Evolutionary conservation across 441 rosid species (phyloP).

Genomic region (Pelargonium citronellum): DNA sequence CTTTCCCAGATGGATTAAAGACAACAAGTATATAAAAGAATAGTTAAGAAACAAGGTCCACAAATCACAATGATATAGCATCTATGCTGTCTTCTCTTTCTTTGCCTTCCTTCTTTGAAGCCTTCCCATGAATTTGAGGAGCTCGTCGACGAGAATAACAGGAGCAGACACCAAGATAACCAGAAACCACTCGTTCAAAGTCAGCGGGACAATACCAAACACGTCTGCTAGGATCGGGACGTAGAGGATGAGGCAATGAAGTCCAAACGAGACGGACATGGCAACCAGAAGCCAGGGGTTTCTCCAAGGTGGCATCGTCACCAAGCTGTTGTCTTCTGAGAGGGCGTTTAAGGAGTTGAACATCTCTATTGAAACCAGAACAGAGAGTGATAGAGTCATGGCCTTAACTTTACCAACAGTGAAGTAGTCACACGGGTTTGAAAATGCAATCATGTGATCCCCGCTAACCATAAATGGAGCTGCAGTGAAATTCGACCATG

Average conservation of each 20-base stretch:
- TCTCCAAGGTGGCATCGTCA: constrained; percentile 93
- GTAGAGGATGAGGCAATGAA: constrained; percentile 82
- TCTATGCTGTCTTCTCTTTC: constrained; percentile 39
- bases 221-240: constrained; percentile 77
- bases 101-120: constrained; percentile 33
- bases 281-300: constrained; percentile 84
- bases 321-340: constrained; percentile 73
- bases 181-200: constrained; percentile 80
- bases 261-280: constrained; percentile 69
- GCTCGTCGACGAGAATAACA: constrained; percentile 74
- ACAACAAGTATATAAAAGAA: constrained; percentile 17
- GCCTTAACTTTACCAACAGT: constrained; percentile 77
- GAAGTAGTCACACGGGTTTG: constrained; percentile 78
- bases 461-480: constrained; percentile 40
- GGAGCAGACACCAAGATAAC: constrained; percentile 72
- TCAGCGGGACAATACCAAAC: constrained; percentile 75
- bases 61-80: background rate
- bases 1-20: background rate
- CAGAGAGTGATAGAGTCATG: constrained; percentile 79
- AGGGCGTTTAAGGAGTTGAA: constrained; percentile 92
- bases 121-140: constrained; percentile 75
- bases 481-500: constrained; percentile 40
- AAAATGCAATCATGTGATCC: constrained; percentile 11
- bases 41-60: background rate
- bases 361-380: constrained; percentile 93